Base-by-base conservation (phyloP, 202 grass and related monocot genomes). In the Digitaria exilis region DNA sequence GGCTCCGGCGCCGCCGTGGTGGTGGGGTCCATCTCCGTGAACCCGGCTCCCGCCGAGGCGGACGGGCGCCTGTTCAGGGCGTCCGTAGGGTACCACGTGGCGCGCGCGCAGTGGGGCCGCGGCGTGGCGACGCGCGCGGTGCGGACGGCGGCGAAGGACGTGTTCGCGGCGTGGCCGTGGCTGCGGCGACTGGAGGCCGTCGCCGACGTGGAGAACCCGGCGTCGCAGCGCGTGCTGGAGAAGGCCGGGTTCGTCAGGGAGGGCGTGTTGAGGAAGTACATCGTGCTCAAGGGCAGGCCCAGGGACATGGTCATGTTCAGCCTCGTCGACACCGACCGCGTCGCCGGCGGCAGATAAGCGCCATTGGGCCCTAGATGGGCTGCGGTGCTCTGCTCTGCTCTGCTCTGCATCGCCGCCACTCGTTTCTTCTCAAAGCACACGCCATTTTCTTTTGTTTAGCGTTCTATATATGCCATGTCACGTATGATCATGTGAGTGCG, bases 301-400 rank as follows among this genome's bases (percentile, higher is more conserved):
- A 97, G 83, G 76, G 87, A 97, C 60, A 82, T 95, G 84, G 79
- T 93, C 82, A 94, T 97, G 88, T 97, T 91, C 80, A 93, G 92
- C 41, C 25, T 78, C 66, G 45, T 94, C 15, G 37, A 46, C 25
- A 32, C 30, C 19, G 87, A 94, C 49, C 37, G 48, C 37, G 48
- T 59, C 28, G 25, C 31, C 18, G 9, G 4, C 17, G 19, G 2
- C n/a, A n/a, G n/a, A n/a, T n/a, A 10, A 39, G 30, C 28, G 7
- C 26, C 59, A 4, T 3, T 59, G 46, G n/a, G 22, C 67, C 14
- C 9, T 68, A 44, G 39, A 24, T 19, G 43, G 6, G 52, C 4
- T 70, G 9, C 7, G 17, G 7, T 69, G 25, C 41, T 19, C 4
- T 43, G 15, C 2, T n/a, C 11, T 19, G n/a, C 15, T 74, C 5